Evolutionary conservation across 2,329 filamentous ascomycete genomes (phyloP), one percentile per base, ranked within the genome.

Genomic region (Alternaria dauci): DNA sequence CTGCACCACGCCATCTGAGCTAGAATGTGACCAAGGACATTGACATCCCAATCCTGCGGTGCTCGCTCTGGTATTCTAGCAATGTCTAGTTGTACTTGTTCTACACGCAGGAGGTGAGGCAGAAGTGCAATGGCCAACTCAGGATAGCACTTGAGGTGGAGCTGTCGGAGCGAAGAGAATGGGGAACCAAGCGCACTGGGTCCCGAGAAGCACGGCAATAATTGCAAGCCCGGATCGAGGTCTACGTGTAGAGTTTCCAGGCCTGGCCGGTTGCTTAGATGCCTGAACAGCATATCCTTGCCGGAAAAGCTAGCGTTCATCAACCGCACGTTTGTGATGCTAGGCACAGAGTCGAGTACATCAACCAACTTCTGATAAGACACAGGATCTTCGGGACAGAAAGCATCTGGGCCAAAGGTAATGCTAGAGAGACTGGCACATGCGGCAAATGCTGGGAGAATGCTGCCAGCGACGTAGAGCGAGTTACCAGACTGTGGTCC

Each of bases 141-240:
- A 2, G 74, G 74, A 38, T 76, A 76, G 44, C 73, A 76, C 60
- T 74, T 73, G 25, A 76, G 63, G 8, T 66, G 65, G 18, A 76
- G 55, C 3, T 67, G 62, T 23, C 61, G 69, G 8, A 78, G 55
- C 4, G 65, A 66, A 14, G 61, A 39, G 47, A 78, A 74, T 2
- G 68, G 63, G 18, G 59, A 51, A 3, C 67, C 26, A 1, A 69
- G 41, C 6, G 63, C 60, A 46, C 54, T 51, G 6, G 66, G 67
- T 2, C 66, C 67, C 23, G 61, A 52, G 11, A 77, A 63, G 8
- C 64, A 56, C 14, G 73, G 66, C 3, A 76, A 47, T 5, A 74
- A 56, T 39, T 67, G 43, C 28, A 72, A 9, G 2, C 71, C 69
- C 18, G 75, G 74, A 8, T 76, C 74, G 28, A 78, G 62, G 43